These are phyloP conservation scores for Talaromyces sp. DNA, from an alignment of 2,329 filamentous ascomycete genomes.

Conservation along the genomic window DNA sequence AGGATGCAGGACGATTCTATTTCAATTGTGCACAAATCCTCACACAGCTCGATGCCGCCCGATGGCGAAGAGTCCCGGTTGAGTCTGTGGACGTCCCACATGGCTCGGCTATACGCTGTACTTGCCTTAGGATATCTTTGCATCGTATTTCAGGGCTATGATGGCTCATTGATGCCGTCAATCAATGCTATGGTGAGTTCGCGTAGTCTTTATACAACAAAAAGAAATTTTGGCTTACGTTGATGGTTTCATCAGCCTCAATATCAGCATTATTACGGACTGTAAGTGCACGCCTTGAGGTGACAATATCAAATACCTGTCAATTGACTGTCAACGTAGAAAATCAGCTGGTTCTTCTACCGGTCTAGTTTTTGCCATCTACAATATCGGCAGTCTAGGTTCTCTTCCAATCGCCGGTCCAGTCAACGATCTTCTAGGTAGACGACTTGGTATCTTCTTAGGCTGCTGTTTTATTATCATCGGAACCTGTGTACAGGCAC, in stretches of 20 bases:
- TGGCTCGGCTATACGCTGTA: slow-evolving; percentile 13
- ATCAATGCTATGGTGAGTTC: slow-evolving; percentile 16
- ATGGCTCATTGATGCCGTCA: slow-evolving; percentile 15
- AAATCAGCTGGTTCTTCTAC: slow-evolving; percentile 13
- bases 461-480: slow-evolving; percentile 15
- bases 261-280: slow-evolving; percentile 14
- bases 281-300: slow-evolving; percentile 4
- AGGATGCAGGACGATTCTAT: slow-evolving; percentile 1
- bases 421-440: slow-evolving; percentile 11
- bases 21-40: not conserved
- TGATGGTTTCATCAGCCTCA: slow-evolving; percentile 6
- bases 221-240: not conserved
- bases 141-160: slow-evolving; percentile 16
- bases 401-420: slow-evolving; percentile 12
- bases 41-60: not conserved
- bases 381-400: slow-evolving; percentile 15
- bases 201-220: not conserved
- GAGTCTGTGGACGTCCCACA: slow-evolving; percentile 13
- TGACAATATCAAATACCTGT: not conserved
- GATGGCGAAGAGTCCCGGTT: slow-evolving; percentile 6
- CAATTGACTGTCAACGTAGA: not conserved
- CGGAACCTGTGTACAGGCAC: slow-evolving; percentile 17
- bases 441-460: slow-evolving; percentile 11
- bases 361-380: slow-evolving; percentile 17
- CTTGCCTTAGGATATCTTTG: slow-evolving; percentile 14